A percentile compares a stretch with the other conserved stretches of the same genome.
Conservation (phyloP, 192 early-diverging fungal species). For the Coemansia sp. region DNA sequence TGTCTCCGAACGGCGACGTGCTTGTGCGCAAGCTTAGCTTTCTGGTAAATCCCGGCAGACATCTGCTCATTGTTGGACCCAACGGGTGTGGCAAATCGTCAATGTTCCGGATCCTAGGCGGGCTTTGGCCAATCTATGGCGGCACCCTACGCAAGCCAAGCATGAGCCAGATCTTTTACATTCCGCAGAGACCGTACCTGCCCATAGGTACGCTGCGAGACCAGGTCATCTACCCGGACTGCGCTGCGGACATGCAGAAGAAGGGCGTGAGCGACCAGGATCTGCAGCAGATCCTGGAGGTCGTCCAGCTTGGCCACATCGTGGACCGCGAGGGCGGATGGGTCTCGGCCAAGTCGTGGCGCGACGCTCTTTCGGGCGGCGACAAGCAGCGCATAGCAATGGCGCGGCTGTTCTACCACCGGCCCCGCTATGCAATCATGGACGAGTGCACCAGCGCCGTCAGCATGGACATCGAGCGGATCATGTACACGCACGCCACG, state of each 20-base stretch:
- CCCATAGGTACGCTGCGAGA: constrained; percentile 92
- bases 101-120: constrained; percentile 93
- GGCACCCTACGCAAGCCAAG: constrained; percentile 73
- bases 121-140: constrained; percentile 94
- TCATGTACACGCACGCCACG: constrained; percentile 84
- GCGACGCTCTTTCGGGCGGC: constrained; percentile 92
- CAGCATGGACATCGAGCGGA: constrained; percentile 88
- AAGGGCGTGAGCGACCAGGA: constrained; percentile 74
- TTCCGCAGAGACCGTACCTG: constrained; percentile 98
- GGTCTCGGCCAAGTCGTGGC: constrained; percentile 85
- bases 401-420: constrained; percentile 97
- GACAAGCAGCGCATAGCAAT: constrained; percentile 95
- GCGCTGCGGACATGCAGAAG: constrained; percentile 72
- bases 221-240: constrained; percentile 97
- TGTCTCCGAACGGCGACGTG: constrained; percentile 93
- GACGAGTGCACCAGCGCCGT: constrained; percentile 95
- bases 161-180: constrained; percentile 92
- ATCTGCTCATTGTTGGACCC: constrained; percentile 90
- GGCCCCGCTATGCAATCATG: constrained; percentile 91
- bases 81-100: constrained; percentile 95
- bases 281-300: constrained; percentile 73
- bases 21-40: constrained; percentile 83
- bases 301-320: constrained; percentile 80
- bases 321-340: constrained; percentile 91
- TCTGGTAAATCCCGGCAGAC: constrained; percentile 86